These are phyloP conservation scores for Chlorella variabilis DNA, from an alignment of 163 green algal genomes.

Conservation along the genomic window DNA sequence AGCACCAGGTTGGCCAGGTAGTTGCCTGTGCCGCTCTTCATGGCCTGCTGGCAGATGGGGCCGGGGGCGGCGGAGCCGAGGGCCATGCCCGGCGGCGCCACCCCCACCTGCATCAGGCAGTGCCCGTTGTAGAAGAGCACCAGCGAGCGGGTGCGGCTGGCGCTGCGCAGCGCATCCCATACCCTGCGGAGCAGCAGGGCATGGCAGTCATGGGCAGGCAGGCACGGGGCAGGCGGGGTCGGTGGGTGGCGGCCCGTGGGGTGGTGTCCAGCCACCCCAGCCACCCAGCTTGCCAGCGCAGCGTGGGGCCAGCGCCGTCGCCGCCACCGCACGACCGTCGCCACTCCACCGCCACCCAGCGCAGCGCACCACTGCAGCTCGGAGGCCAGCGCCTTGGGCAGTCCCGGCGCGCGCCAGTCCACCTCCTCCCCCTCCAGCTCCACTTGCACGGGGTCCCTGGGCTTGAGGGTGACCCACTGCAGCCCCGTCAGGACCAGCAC, in stretches of 20 bases:
- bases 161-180: conserved; percentile 62
- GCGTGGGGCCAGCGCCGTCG: too few relatives aligned
- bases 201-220: background rate
- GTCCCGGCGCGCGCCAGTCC: background rate
- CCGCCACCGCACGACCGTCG: too few relatives aligned
- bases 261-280: too few relatives aligned
- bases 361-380: conserved; percentile 72
- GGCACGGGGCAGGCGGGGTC: too few relatives aligned
- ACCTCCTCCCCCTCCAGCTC: conserved; percentile 37
- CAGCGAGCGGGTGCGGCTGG: conserved; percentile 62
- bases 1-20: conserved; percentile 88
- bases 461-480: conserved; percentile 79
- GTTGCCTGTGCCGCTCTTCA: conserved; percentile 69
- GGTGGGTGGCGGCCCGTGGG: too few relatives aligned
- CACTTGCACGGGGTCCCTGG: conserved; percentile 35
- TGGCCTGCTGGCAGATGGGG: conserved; percentile 65
- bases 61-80: conserved; percentile 58
- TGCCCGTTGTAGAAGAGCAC: conserved; percentile 76
- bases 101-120: conserved; percentile 72
- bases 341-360: background rate
- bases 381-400: conserved; percentile 23
- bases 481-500: conserved; percentile 86
- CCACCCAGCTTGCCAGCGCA: too few relatives aligned
- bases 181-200: conserved; percentile 53
- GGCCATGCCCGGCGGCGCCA: conserved; percentile 22